Base-by-base conservation (phyloP, 2,329 filamentous ascomycete genomes). In the Epicoccum nigrum region DNA sequence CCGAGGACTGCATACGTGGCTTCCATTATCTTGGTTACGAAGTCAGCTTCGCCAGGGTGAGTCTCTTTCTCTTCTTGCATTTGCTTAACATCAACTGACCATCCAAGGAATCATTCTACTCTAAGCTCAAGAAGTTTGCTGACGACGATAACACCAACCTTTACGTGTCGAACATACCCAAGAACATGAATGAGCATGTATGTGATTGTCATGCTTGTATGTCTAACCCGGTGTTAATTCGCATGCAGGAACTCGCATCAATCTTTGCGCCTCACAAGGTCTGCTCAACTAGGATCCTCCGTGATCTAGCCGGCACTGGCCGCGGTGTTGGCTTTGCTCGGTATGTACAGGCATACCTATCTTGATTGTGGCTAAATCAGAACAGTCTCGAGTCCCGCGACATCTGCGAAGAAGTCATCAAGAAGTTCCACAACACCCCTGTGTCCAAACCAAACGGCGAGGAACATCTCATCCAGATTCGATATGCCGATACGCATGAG, bases 281-380 rank as follows among this genome's bases (percentile, higher is more conserved):
- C 58, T 84, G 94, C 70, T 97, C 93, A 2, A 92, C 91, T 81
- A 92, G 95, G 77, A 96, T 99, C 64, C 88, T 97, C 58, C 90
- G 93, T 41, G 93, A 97, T 73, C 86, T 84, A 64, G 88, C 92
- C 72, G 94, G 92, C 51, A 92, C 94, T 68, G 96, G 93, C 73
- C 93, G 95, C 64, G 93, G 95, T 62, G 94, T 99, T 70, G 94
- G 94, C 30, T 99, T 99, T 77, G 93, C 93, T 75, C 88, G 94
- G 93, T 96, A 79, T 68, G 83, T 27, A 1, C 7, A 1, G 20
- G 16, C 9, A 2, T 25, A 16, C 13, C 20, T n/a, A n/a, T n/a
- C 13, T 13, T 15, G 8, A 4, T 23, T 7, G 15, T 40, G 19
- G 33, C 48, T 56, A n/a, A 59, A 11, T 16, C n/a, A 21, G 28